Percentiles rank a stretch among this genome's conserved stretches.
phyloP scores from a whole-genome alignment of 1,284 basidiomycete species.

The Erythrobasidium hasegawianum region DNA sequence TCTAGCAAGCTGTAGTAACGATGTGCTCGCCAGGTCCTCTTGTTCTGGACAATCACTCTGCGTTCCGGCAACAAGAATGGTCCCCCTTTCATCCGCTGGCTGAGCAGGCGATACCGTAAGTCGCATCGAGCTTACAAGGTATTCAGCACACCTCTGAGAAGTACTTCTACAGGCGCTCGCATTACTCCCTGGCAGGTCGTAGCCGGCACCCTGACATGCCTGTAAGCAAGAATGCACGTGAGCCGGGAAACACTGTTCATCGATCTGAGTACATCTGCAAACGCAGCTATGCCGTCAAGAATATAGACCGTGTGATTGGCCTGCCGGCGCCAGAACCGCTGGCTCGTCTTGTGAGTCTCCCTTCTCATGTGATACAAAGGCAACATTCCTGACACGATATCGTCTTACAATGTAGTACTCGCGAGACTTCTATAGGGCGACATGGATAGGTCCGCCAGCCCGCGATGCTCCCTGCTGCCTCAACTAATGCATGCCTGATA shows the following conservation, averaged over 20 bases:
- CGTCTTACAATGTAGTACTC: conserved; percentile 86
- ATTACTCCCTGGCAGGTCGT: conserved; percentile 95
- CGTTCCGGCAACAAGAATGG: conserved; percentile 63
- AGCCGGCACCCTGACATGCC: conserved; percentile 71
- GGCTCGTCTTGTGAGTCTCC: conserved; percentile 65
- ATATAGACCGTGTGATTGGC: conserved; percentile 34
- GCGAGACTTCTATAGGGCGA: conserved; percentile 90
- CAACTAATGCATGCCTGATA: no score
- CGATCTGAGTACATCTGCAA: no score
- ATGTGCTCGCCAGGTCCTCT: conserved; percentile 69
- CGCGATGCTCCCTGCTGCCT: no score
- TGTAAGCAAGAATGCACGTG: conserved; percentile 81
- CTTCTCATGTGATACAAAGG: no score
- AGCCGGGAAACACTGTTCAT: no score
- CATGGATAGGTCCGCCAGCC: conserved; percentile 64
- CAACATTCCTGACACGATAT: no score
- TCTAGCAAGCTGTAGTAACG: not conserved
- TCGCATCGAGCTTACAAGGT: no score
- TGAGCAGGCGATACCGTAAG: conserved; percentile 63
- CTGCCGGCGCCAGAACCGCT: conserved; percentile 82
- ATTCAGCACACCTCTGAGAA: no score
- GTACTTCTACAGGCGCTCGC: conserved; percentile 52
- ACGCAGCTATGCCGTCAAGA: conserved; percentile 24
- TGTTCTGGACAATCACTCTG: conserved; percentile 85
- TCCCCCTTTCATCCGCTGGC: conserved; percentile 60